A percentile compares a stretch with the other conserved stretches of the same genome.
These are phyloP conservation scores for Saccharomycopsis vini DNA, from an alignment of 805 yeast species.

Conservation along the genomic window DNA sequence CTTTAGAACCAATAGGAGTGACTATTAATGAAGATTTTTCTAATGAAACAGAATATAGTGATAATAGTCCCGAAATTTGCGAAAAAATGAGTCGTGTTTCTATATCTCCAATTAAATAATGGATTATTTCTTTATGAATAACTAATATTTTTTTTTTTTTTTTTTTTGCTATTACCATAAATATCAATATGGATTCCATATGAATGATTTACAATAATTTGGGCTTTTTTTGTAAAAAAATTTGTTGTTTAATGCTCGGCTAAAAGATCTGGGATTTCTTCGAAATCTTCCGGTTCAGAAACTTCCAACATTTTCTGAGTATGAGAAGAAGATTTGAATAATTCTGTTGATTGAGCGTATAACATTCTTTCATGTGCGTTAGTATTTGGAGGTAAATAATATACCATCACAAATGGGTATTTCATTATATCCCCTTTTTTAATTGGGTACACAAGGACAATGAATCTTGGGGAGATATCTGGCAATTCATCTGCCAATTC, in stretches of 20 bases:
- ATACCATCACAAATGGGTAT: conserved; percentile 70
- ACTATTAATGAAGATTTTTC: no score
- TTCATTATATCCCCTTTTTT: conserved; percentile 62
- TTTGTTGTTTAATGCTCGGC: no score
- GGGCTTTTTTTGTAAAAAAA: no score
- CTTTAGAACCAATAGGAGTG: neutral
- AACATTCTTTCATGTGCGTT: conserved; percentile 77
- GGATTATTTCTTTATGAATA: neutral
- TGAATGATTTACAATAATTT: no score
- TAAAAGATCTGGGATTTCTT: conserved; percentile 43
- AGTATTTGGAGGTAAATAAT: conserved; percentile 84
- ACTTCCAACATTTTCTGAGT: conserved; percentile 39
- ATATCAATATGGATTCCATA: no score
- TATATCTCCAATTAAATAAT: no score
- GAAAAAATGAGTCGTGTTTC: no score
- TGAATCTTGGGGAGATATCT: conserved; percentile 69
- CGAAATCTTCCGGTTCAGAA: conserved; percentile 61
- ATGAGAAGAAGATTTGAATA: conserved; percentile 69
- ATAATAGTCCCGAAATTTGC: no score
- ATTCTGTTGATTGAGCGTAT: conserved; percentile 84
- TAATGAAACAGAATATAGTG: no score
- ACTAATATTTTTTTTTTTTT: no score
- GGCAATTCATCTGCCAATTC: conserved; percentile 72
- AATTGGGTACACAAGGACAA: conserved; percentile 70
- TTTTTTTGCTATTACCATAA: no score